Conservation (phyloP, 345 rosid genomes). For the Ceriops zippeliana region DNA sequence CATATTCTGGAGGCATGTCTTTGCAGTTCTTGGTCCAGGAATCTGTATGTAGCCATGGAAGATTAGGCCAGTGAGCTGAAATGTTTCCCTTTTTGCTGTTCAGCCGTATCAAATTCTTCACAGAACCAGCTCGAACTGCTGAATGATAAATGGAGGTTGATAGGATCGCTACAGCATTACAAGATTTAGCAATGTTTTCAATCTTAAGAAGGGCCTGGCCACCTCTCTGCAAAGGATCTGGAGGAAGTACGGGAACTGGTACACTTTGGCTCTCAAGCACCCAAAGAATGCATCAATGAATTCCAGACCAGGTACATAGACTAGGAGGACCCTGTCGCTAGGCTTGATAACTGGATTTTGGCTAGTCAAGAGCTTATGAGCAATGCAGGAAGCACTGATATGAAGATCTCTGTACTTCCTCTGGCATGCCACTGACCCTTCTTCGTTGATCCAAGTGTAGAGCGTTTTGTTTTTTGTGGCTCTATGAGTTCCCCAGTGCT, state of each 20-base stretch:
- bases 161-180: slow-evolving; percentile 50
- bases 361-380: slow-evolving; percentile 46
- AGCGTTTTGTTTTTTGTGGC: slow-evolving; percentile 34
- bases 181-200: slow-evolving; percentile 55
- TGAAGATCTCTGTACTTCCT: slow-evolving; percentile 51
- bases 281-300: slow-evolving; percentile 66
- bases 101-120: slow-evolving; percentile 48
- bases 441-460: slow-evolving; percentile 62
- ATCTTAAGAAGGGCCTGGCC: slow-evolving; percentile 67
- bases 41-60: slow-evolving; percentile 67
- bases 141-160: slow-evolving; percentile 57
- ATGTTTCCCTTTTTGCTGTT: slow-evolving; percentile 30
- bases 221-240: slow-evolving; percentile 67
- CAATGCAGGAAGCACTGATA: slow-evolving; percentile 47
- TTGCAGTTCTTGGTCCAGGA: slow-evolving; percentile 50
- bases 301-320: slow-evolving; percentile 61
- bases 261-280: slow-evolving; percentile 56
- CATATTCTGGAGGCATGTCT: slow-evolving; percentile 14
- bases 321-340: slow-evolving; percentile 58
- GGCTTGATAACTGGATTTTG: slow-evolving; percentile 47
- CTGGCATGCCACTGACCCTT: slow-evolving; percentile 33
- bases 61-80: slow-evolving; percentile 53
- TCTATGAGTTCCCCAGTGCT: slow-evolving; percentile 52
- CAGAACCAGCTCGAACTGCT: slow-evolving; percentile 55
- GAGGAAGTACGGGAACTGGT: slow-evolving; percentile 71